Evolutionary conservation across 331 rosid genomes (phyloP), one percentile per base, ranked within the genome.

Genomic region (Saraca asoca): DNA sequence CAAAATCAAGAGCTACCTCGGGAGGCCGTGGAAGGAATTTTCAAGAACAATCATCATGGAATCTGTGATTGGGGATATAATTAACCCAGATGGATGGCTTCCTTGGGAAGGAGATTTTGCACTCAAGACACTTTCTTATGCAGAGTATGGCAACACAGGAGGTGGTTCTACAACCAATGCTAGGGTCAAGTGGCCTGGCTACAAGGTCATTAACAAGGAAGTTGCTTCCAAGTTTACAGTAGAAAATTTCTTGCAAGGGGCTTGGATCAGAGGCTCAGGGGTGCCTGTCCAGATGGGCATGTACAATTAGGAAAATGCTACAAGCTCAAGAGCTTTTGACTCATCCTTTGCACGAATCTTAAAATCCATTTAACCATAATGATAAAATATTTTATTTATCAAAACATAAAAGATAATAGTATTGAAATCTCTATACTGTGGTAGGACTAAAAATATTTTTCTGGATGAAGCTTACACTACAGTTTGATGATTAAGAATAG

Each of bases 1-100:
- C 10, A 18, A 53, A 5, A 63, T 85, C 62, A 80, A 18, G 57
- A 94, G 87, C 64, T 94, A 85, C 78, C 87, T 94, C 0, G 99
- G 99, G 1, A 77, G 97, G 75, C 97, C 97, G 1, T 85, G 90
- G 86, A 86, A 91, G 78, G 81, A 86, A 38, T 91, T 14, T 75
- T 83, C 97, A 0, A 85, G 91, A 20, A 86, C 95, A 8, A 13
- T 91, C 13, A 80, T 88, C 2, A 88, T 91, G 91, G 91, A 88
- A 64, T 73, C 87, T 3, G 76, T 77, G 0, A 91, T 91, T 34
- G 81, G 70, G 2, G 95, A 91, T 13, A 2, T 88, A 2, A 90
- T 94, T 57, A 78, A 77, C 29, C 96, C 91, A 0, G 91, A 86
- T 1, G 99, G 99, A 0, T 94, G 97, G 96, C 10, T 77, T 9